These are phyloP conservation scores for Keithomyces neogunnii DNA, from an alignment of 2,329 filamentous ascomycete species.

Conservation along the genomic window DNA sequence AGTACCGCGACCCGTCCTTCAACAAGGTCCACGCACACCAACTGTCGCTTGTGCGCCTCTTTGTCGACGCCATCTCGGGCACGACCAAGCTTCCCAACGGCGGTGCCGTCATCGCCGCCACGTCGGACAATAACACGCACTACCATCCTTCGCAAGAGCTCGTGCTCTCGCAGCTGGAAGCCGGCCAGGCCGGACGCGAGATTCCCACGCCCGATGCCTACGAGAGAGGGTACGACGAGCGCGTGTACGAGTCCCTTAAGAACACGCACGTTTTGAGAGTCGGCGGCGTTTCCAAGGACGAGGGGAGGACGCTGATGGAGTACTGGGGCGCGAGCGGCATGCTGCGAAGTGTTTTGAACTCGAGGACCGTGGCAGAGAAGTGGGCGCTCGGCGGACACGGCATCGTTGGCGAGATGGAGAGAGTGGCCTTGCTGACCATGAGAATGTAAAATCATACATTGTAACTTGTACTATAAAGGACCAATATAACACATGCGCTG, in stretches of 20 bases:
- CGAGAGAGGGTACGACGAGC: constrained; percentile 46
- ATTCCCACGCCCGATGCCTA: constrained; percentile 42
- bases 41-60: constrained; percentile 65
- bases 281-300: constrained; percentile 60
- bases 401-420: constrained; percentile 79
- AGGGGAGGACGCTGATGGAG: constrained; percentile 76
- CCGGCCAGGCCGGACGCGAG: constrained; percentile 27
- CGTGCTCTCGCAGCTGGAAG: constrained; percentile 50
- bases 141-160: constrained; percentile 59
- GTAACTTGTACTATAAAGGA: constrained; percentile 16
- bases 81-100: constrained; percentile 55
- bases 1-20: constrained; percentile 64
- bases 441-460: constrained; percentile 27
- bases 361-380: constrained; percentile 66
- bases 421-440: constrained; percentile 45
- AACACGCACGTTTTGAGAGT: constrained; percentile 47
- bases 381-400: constrained; percentile 78
- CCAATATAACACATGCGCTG: not conserved
- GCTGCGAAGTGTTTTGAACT: constrained; percentile 60
- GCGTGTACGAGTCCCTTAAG: constrained; percentile 44
- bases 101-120: constrained; percentile 69
- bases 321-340: constrained; percentile 88
- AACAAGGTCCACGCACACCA: constrained; percentile 80
- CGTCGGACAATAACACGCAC: constrained; percentile 62
- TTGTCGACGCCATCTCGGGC: constrained; percentile 63